Base-by-base conservation (phyloP, 2,329 filamentous ascomycete species). In the Trichoderma lentiforme region DNA sequence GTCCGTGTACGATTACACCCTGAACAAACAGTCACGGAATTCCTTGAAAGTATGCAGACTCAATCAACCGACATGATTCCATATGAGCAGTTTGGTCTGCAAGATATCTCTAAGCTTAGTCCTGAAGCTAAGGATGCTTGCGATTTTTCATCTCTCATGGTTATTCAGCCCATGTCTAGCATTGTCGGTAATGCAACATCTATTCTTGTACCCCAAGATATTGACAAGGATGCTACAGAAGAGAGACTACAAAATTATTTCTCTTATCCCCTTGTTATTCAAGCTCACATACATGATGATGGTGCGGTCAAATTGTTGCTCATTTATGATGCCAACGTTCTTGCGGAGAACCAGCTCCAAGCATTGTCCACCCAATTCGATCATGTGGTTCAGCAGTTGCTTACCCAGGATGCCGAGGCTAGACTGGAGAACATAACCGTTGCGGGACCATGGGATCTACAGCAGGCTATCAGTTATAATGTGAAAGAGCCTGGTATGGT, bases 121-220 rank as follows among this genome's bases (percentile, higher is more conserved):
- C 34, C 71, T 11, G 74, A 75, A 14, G 74, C 74, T 4, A 60
- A 71, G 28, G 58, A 72, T 4, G 76, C 74, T 6, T 77, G 76
- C 63, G 72, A 76, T 12, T 80, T 80, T n/a, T 74, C 74, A 36
- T 79, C 73, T 7, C 62, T 80, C 12, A 70, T 80, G 21, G 76
- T 78, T 12, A 73, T 80, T 21, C 78, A 78, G 8, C 74, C 75
- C 4, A 26, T 24, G 26, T 67, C 58, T 14, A 70, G 47, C 62
- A 36, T 66, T 3, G 21, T 4, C n/a, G n/a, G 21, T 14, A 64
- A 18, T 8, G 14, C 51, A 34, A 53, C 28, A 30, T 63, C 26
- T n/a, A 26, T 47, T 32, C 47, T 57, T 57, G 62, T 36, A 9
- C 14, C 57, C 3, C 15, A 24, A 12, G 28, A 24, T 1, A 6